Base-by-base conservation (phyloP, 2,329 filamentous ascomycete genomes). In the Dichotomopilus funicola region DNA sequence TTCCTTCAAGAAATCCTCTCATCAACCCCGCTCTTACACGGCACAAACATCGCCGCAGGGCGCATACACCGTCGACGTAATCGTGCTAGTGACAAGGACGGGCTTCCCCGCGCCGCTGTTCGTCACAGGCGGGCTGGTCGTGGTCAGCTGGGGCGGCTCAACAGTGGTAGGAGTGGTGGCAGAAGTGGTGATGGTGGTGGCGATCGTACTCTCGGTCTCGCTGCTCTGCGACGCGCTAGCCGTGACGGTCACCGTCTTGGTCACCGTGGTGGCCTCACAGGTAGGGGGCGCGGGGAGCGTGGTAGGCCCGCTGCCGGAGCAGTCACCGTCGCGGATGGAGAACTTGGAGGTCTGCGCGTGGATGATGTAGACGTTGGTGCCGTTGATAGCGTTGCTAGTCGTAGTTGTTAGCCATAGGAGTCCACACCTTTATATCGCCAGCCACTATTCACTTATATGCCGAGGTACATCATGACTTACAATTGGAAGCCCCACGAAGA, bases 361-460 rank as follows among this genome's bases (percentile, higher is more conserved):
- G 64, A 75, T 74, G 50, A 73, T 66, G 60, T 72, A 74, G 59
- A 72, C 68, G 62, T 75, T 74, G 60, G 72, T 73, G 59, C 72
- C 72, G 66, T 74, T 74, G 66, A 75, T 73, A 59, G 70, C 72
- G 60, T 73, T 74, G 64, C 66, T 68, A 45, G 3, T 6, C 5
- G 9, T 33, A 44, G 51, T 51, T 35, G 51, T 13, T 27, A 27
- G 19, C 19, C 19, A 51, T 19, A 13, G n/a, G 11, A 10, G 6
- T 8, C 13, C 12, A 40, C 37, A 12, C 1, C 37, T 4, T 40
- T 40, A 40, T 9, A 9, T 9, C 12, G 37, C 37, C 37, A 40
- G 37, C 3, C 19, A 27, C 19, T 2, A 27, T 27, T 27, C 19
- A 27, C 19, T 27, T 27, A 27, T 27, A 27, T 27, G 19, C 19